These are phyloP conservation scores for Chlorella sorokiniana DNA, from an alignment of 139 green algal genomes.

Conservation along the genomic window DNA sequence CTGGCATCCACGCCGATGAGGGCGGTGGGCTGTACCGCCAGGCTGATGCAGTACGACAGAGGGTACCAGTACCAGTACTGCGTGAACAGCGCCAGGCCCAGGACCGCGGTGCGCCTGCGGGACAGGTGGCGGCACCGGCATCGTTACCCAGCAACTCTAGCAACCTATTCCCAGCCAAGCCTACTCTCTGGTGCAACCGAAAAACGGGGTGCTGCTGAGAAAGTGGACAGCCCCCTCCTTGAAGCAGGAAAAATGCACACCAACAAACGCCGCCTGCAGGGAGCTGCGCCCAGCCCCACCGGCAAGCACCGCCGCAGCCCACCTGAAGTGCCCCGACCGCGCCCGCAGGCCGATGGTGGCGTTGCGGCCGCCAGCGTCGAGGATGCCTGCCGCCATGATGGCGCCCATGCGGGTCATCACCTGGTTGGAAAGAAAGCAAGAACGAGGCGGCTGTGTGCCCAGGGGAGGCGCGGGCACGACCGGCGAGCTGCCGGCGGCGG, in stretches of 20 bases:
- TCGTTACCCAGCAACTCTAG: not conserved
- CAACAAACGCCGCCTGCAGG: not conserved
- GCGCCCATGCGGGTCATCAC: conserved; percentile 85
- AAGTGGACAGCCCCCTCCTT: too few species aligned
- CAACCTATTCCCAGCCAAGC: too few species aligned
- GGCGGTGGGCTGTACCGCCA: conserved; percentile 85
- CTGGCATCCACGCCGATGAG: conserved; percentile 87
- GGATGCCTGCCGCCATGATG: conserved; percentile 93
- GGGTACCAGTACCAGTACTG: conserved; percentile 99
- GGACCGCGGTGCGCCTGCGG: conserved; percentile 82
- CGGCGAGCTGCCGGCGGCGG: too few species aligned
- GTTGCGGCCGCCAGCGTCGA: conserved; percentile 96
- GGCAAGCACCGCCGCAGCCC: not conserved
- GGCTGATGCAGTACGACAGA: conserved; percentile 88
- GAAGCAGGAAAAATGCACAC: too few species aligned
- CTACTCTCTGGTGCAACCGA: not conserved
- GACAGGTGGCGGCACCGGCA: not conserved
- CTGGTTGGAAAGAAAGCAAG: not conserved
- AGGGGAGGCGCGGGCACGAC: too few species aligned
- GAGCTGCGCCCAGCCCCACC: not conserved
- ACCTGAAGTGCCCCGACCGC: conserved; percentile 67
- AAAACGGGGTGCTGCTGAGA: too few species aligned
- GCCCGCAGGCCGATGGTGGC: conserved; percentile 82
- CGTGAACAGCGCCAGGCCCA: conserved; percentile 93
- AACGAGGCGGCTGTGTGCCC: too few species aligned